Conservation (phyloP, 1,139 yeast species). For the Nadsonia commutata region DNA sequence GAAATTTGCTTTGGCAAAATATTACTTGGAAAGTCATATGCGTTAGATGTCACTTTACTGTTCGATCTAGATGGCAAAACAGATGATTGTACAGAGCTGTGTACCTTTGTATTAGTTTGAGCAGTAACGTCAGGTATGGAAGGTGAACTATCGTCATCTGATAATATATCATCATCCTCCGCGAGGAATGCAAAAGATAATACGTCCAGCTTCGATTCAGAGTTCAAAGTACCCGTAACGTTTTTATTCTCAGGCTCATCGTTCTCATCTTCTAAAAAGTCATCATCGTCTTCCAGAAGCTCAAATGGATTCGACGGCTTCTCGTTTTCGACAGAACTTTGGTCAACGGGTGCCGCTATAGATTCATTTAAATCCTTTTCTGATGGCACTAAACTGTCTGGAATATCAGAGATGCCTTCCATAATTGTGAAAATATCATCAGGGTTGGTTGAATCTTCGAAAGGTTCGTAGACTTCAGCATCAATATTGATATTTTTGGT, state of each 20-base stretch:
- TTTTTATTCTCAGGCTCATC: slow-evolving; percentile 9
- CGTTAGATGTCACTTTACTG: not conserved
- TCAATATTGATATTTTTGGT: too few relatives aligned
- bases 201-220: not conserved
- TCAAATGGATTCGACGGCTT: not conserved
- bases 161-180: not conserved
- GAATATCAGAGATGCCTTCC: not conserved
- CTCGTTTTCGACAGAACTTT: not conserved
- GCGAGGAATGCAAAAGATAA: not conserved
- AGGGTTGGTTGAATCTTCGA: not conserved
- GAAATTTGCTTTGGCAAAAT: not conserved
- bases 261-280: slow-evolving; percentile 14
- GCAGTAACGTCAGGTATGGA: not conserved
- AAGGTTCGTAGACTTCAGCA: not conserved
- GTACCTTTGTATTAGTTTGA: too few relatives aligned
- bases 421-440: not conserved
- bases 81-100: too few relatives aligned
- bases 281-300: slow-evolving; percentile 9
- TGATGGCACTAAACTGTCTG: not conserved
- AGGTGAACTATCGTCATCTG: not conserved
- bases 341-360: not conserved
- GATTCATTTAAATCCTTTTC: not conserved
- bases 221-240: slow-evolving; percentile 6
- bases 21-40: not conserved
- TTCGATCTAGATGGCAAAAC: too few relatives aligned